These are phyloP conservation scores for Fusarium sp. DNA, from an alignment of 2,329 filamentous ascomycete species.

Conservation along the genomic window DNA sequence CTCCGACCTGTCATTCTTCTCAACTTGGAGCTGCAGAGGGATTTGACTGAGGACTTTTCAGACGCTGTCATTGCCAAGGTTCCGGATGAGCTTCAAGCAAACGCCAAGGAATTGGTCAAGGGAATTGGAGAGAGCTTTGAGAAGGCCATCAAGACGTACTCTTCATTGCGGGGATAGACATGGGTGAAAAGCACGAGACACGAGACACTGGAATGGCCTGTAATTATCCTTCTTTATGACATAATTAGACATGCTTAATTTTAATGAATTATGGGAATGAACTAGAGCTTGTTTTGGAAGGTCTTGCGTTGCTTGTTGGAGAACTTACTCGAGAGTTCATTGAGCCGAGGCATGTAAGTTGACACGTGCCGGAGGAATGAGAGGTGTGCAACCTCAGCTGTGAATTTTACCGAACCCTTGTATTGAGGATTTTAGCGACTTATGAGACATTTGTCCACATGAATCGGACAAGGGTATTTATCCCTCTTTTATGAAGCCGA, in stretches of 20 bases:
- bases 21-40: constrained; percentile 55
- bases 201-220: constrained; percentile 7
- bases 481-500: no score
- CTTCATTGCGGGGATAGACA: constrained; percentile 24
- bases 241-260: constrained; percentile 34
- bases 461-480: neutral
- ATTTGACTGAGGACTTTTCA: constrained; percentile 53
- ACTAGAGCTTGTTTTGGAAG: constrained; percentile 8
- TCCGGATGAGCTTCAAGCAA: constrained; percentile 46
- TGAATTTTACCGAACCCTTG: neutral
- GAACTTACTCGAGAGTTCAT: neutral
- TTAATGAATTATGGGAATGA: constrained; percentile 22
- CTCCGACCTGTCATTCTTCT: constrained; percentile 57
- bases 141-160: constrained; percentile 50
- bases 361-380: neutral
- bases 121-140: constrained; percentile 55
- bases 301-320: constrained; percentile 1
- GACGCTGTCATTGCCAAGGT: constrained; percentile 54
- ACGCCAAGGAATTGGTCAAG: constrained; percentile 51
- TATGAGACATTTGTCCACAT: neutral
- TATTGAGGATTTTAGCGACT: neutral
- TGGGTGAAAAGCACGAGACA: constrained; percentile 15
- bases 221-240: constrained; percentile 26
- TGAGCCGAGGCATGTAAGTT: neutral
- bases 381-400: neutral